Base-by-base conservation (phyloP, 352 stramenopile species). In the Pythium folliculosum region DNA sequence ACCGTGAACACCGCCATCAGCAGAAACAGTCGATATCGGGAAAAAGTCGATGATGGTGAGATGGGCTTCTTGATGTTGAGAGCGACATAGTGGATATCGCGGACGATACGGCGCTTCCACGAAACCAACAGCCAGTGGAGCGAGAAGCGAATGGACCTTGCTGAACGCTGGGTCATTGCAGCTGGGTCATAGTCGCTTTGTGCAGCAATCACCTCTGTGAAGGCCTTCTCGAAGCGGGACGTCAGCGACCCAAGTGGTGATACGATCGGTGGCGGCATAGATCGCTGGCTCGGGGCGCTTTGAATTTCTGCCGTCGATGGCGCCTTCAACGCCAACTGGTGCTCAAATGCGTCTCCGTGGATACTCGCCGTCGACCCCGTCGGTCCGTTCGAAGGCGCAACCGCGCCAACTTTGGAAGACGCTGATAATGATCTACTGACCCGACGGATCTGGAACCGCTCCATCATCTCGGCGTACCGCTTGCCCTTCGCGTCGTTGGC, bases 401-500 rank as follows among this genome's bases (percentile, higher is more conserved):
- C 27, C 27, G 27, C 27, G 27, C 3, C 27, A 23, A 21, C 37
- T 21, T 32, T 50, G 17, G 32, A 44, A 17, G 22, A 43, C 35
- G 47, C 27, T 12, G 50, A 43, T 7, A 21, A 10, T 9, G n/a
- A 32, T 37, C 30, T 27, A 14, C 9, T 38, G 17, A 21, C 25
- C 32, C 13, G 55, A 12, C 78, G 73, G 27, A 86, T 75, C 61
- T 86, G 76, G 63, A 86, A 86, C 4, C 78, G 76, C 22, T 62
- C 58, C 71, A 86, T 79, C 76, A 86, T 84, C 60, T 86, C 76
- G 2, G 75, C 70, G 61, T 86, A 84, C 0, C 22, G 53, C 43
- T 55, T 61, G 40, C n/a, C 12, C 5, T 59, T 32, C 7, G 52
- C n/a, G 50, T 21, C 27, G 27, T 32, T 32, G 27, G 27, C 5